These are phyloP conservation scores for Pythium guiyangense DNA, from an alignment of 352 stramenopile species.

Conservation along the genomic window DNA sequence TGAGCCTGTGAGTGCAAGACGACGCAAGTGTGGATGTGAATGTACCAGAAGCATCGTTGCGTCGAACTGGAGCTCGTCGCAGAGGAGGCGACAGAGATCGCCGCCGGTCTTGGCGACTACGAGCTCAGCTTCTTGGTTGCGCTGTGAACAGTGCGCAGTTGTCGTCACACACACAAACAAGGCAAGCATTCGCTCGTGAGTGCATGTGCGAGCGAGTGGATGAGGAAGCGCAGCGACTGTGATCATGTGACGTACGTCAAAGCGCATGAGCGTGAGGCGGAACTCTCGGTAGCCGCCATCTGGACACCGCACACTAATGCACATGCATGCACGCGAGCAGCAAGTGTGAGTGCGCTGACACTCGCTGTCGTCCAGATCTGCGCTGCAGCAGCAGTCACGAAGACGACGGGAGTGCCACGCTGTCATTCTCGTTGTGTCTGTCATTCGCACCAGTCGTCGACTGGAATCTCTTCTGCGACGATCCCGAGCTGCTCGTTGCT, in stretches of 20 bases:
- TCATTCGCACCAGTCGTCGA: conserved; percentile 49
- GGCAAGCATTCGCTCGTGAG: background rate
- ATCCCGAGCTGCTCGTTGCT: conserved; percentile 41
- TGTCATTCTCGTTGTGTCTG: background rate
- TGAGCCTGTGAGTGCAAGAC: background rate
- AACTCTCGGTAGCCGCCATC: conserved; percentile 69
- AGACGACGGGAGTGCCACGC: background rate
- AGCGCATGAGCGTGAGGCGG: conserved; percentile 53
- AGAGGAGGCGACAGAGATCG: conserved; percentile 46
- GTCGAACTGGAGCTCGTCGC: conserved; percentile 39
- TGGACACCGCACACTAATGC: conserved; percentile 39
- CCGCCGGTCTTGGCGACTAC: conserved; percentile 56
- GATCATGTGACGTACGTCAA: conserved; percentile 19
- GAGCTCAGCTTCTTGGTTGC: conserved; percentile 30
- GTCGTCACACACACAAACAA: background rate
- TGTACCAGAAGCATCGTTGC: conserved; percentile 30
- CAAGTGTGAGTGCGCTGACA: background rate
- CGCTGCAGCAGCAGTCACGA: background rate
- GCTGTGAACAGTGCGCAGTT: background rate
- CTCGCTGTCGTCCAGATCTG: background rate
- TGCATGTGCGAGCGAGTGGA: background rate
- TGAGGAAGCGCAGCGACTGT: background rate
- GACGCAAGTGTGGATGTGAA: background rate
- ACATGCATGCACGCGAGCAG: background rate
- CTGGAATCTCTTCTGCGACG: conserved; percentile 51